These are phyloP conservation scores for Geosmithia flava DNA, from an alignment of 2,329 filamentous ascomycete species.

Conservation along the genomic window DNA sequence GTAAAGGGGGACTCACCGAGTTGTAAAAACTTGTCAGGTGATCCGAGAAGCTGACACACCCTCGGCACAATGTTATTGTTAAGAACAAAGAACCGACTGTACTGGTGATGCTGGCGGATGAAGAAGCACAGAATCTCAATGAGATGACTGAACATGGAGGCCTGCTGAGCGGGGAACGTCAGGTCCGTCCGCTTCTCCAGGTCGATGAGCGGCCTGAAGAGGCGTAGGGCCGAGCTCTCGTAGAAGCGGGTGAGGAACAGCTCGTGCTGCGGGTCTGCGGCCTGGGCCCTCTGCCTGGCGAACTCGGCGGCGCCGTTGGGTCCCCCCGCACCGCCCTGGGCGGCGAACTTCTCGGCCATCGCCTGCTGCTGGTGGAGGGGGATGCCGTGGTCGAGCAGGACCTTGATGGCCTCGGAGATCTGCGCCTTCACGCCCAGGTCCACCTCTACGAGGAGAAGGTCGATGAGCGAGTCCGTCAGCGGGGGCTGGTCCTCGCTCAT, in stretches of 20 bases:
- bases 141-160: conserved; percentile 81
- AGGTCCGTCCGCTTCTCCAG: conserved; percentile 59
- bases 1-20: conserved; percentile 46
- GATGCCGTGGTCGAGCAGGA: conserved; percentile 66
- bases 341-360: conserved; percentile 9
- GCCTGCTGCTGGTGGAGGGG: conserved; percentile 31
- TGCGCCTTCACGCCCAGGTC: conserved; percentile 93
- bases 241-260: conserved; percentile 83
- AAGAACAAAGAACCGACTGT: conserved; percentile 81
- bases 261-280: conserved; percentile 64
- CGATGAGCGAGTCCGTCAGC: conserved; percentile 84
- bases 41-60: conserved; percentile 70
- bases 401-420: conserved; percentile 88
- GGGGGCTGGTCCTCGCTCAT: conserved; percentile 77
- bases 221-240: conserved; percentile 67
- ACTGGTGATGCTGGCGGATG: conserved; percentile 74
- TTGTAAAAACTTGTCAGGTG: conserved; percentile 83
- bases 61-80: conserved; percentile 65
- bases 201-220: conserved; percentile 79
- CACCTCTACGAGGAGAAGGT: conserved; percentile 78
- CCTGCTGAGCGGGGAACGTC: conserved; percentile 68
- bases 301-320: conserved; percentile 20
- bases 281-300: conserved; percentile 34
- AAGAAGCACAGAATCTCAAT: conserved; percentile 93
- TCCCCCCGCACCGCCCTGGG: too few species aligned